phyloP scores from a whole-genome alignment of 257 asterid genomes.

The Solanum appendiculatum region DNA sequence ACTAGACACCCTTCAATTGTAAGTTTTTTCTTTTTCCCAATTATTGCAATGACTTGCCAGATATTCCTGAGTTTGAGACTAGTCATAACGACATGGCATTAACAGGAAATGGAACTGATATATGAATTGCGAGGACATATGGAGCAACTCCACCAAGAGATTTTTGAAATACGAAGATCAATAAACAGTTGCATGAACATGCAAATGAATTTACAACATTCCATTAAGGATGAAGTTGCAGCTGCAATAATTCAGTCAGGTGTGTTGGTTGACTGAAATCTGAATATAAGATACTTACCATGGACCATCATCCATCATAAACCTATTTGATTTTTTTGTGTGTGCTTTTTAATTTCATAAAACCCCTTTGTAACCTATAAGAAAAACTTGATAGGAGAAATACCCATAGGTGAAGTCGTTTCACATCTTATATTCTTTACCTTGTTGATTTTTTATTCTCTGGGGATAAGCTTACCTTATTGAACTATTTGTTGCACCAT shows the following conservation, averaged over 20 bases:
- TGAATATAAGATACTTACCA: neutral
- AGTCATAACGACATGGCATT: neutral
- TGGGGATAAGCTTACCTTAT: neutral
- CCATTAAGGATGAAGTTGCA: constrained; percentile 43
- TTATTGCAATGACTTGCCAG: neutral
- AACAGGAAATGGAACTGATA: constrained; percentile 76
- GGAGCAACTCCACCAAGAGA: constrained; percentile 72
- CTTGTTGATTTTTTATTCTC: neutral
- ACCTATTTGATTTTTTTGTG: neutral
- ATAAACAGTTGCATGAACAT: constrained; percentile 56
- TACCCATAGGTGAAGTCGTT: neutral
- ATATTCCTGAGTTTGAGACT: neutral
- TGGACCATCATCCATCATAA: neutral
- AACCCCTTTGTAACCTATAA: neutral
- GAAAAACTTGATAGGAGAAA: neutral
- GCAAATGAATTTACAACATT: constrained; percentile 51
- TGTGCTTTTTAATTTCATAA: neutral
- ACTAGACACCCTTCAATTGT: constrained; percentile 43
- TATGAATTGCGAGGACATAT: constrained; percentile 72
- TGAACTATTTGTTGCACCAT: neutral
- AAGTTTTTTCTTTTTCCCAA: constrained; percentile 12
- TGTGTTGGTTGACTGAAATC: constrained; percentile 2
- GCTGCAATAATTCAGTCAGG: constrained; percentile 43
- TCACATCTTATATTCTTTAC: neutral
- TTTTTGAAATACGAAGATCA: constrained; percentile 61